Evolutionary conservation across 208 protist genomes (phyloP).

Genomic region (Trypanosoma boissoni): DNA sequence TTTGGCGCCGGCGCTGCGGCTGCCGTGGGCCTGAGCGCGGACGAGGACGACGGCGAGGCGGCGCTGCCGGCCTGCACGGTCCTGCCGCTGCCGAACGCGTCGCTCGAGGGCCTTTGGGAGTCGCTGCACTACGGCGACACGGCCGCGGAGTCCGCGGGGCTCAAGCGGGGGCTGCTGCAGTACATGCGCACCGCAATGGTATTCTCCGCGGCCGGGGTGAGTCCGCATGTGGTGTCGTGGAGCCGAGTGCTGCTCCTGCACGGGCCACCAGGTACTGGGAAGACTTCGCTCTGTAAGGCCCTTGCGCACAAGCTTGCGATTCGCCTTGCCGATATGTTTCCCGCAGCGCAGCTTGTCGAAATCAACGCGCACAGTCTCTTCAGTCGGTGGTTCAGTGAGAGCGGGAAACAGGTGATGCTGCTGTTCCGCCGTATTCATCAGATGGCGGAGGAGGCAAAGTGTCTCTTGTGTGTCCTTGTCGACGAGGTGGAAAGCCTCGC

Average conservation of each 20-base stretch:
- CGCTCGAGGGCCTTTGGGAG: conserved; percentile 87
- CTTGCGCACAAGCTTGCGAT: conserved; percentile 82
- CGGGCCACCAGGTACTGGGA: conserved; percentile 94
- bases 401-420: conserved; percentile 95
- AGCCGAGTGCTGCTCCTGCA: conserved; percentile 86
- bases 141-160: conserved; percentile 28
- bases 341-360: conserved; percentile 80
- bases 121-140: conserved; percentile 80
- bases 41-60: conserved; percentile 19
- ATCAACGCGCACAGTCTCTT: conserved; percentile 96
- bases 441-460: conserved; percentile 38
- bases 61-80: conserved; percentile 40
- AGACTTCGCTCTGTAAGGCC: conserved; percentile 92
- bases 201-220: conserved; percentile 84
- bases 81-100: conserved; percentile 54
- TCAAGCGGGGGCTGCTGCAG: conserved; percentile 89
- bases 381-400: conserved; percentile 97
- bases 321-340: conserved; percentile 43
- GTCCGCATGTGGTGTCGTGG: conserved; percentile 72
- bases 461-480: conserved; percentile 89
- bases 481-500: conserved; percentile 97
- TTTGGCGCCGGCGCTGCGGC: conserved; percentile 18
- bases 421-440: conserved; percentile 90
- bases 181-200: conserved; percentile 88
- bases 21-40: conserved; percentile 37